Conservation (phyloP, 2,329 filamentous ascomycete genomes). For the Neodidymelliopsis sp. region DNA sequence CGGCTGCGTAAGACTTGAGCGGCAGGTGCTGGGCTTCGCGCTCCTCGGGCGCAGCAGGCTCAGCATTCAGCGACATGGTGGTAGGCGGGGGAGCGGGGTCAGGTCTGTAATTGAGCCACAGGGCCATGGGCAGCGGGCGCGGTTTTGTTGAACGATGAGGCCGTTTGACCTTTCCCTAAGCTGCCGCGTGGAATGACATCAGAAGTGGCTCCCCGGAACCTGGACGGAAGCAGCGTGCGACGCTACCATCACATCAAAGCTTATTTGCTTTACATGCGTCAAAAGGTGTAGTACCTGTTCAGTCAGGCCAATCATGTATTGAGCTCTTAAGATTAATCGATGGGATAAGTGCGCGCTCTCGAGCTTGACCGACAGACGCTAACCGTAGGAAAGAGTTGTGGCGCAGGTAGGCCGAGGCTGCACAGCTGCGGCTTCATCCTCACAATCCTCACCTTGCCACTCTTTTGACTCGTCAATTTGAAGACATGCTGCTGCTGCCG, state of each 20-base stretch:
- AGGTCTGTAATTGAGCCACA: slow-evolving; percentile 17
- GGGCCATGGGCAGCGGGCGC: slow-evolving; percentile 17
- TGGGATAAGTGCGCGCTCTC: no score
- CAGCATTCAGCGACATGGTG: slow-evolving; percentile 52
- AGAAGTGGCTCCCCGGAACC: slow-evolving; percentile 13
- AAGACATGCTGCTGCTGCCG: slow-evolving; percentile 27
- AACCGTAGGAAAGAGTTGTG: slow-evolving; percentile 20
- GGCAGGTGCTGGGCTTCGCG: slow-evolving; percentile 49
- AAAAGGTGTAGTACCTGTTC: background rate
- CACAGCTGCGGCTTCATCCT: slow-evolving; percentile 14
- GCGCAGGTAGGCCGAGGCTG: slow-evolving; percentile 26
- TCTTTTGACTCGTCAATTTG: slow-evolving; percentile 31
- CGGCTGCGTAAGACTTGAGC: slow-evolving; percentile 55
- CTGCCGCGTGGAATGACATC: slow-evolving; percentile 31
- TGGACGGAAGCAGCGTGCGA: slow-evolving; percentile 18
- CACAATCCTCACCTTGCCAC: slow-evolving; percentile 22
- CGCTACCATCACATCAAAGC: slow-evolving; percentile 5
- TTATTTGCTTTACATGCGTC: background rate
- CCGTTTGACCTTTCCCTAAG: slow-evolving; percentile 30
- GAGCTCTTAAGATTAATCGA: no score
- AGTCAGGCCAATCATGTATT: background rate
- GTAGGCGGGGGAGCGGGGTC: slow-evolving; percentile 12
- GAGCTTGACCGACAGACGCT: slow-evolving; percentile 2
- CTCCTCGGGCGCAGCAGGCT: slow-evolving; percentile 51
- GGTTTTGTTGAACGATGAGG: slow-evolving; percentile 33